These are phyloP conservation scores for Penicillium olsonii DNA, from an alignment of 2,329 filamentous ascomycete genomes.

Conservation along the genomic window DNA sequence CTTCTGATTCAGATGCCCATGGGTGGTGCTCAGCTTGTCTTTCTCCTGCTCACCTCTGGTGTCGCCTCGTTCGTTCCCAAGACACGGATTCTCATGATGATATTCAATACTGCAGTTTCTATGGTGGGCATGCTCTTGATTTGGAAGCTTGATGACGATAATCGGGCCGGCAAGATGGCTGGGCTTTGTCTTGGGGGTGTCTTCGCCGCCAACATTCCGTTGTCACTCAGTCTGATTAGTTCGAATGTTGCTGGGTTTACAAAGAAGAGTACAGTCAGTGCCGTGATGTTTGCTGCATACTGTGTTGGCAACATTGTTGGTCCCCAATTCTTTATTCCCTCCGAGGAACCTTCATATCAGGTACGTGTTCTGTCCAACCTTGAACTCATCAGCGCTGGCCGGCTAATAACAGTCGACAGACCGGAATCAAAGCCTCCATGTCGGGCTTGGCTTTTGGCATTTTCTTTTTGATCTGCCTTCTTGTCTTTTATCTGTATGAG, in stretches of 20 bases:
- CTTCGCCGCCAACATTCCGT: slow-evolving; percentile 39
- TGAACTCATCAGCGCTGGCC: background rate
- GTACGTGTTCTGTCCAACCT: slow-evolving; percentile 19
- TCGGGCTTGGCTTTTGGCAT: slow-evolving; percentile 31
- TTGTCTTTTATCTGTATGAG: slow-evolving; percentile 32
- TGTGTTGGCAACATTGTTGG: slow-evolving; percentile 38
- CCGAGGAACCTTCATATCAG: slow-evolving; percentile 34
- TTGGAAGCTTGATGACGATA: slow-evolving; percentile 28
- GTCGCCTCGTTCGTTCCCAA: slow-evolving; percentile 30
- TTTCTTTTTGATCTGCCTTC: slow-evolving; percentile 32
- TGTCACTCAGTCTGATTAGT: slow-evolving; percentile 36
- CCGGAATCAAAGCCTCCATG: slow-evolving; percentile 35
- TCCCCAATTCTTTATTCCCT: slow-evolving; percentile 34
- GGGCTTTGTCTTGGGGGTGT: slow-evolving; percentile 34
- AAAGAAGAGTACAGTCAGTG: slow-evolving; percentile 39
- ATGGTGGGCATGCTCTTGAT: slow-evolving; percentile 38
- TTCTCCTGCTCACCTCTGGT: slow-evolving; percentile 31
- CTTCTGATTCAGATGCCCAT: slow-evolving; percentile 42
- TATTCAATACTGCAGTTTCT: slow-evolving; percentile 29
- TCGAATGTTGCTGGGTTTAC: slow-evolving; percentile 41
- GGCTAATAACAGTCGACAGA: slow-evolving; percentile 21
- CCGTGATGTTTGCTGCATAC: slow-evolving; percentile 52
- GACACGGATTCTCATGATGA: slow-evolving; percentile 37
- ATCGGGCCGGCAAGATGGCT: slow-evolving; percentile 29
- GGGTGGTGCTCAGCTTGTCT: slow-evolving; percentile 35